Evolutionary conservation across 129 eudicot species (phyloP).

Genomic region (Chrysanthemum seticuspe): DNA sequence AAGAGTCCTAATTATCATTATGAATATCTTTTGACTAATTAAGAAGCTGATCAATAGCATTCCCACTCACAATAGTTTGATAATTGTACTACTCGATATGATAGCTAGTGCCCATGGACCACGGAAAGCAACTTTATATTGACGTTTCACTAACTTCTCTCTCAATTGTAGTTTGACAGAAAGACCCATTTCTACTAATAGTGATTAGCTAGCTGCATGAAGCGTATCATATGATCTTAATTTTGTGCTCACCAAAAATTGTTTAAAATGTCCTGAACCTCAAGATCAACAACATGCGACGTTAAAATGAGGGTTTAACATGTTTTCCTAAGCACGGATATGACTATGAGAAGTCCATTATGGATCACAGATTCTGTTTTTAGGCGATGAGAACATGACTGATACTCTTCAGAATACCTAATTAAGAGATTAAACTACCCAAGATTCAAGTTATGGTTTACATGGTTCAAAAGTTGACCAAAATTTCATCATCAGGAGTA

Average conservation of each 20-base stretch:
- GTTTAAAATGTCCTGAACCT: constrained; percentile 2
- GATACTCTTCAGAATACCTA: neutral
- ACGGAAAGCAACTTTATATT: constrained; percentile 28
- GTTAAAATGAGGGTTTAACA: neutral
- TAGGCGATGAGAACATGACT: neutral
- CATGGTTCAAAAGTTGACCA: too few species aligned
- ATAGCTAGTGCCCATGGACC: constrained; percentile 32
- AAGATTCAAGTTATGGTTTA: too few species aligned
- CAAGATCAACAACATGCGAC: neutral
- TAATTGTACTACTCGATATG: constrained; percentile 16
- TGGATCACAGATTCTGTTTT: too few species aligned
- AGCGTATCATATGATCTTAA: constrained; percentile 22
- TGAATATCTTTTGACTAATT: constrained; percentile 32
- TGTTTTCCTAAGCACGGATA: neutral
- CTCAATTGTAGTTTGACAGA: constrained; percentile 8
- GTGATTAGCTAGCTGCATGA: constrained; percentile 20
- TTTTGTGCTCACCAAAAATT: neutral
- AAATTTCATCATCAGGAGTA: too few species aligned
- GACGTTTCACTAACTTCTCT: constrained; percentile 21
- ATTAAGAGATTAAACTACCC: neutral
- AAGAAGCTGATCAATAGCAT: constrained; percentile 17
- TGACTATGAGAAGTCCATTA: neutral
- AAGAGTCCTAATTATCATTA: constrained; percentile 24
- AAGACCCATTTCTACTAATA: constrained; percentile 20
- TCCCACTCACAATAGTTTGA: constrained; percentile 13